phyloP scores from a whole-genome alignment of 2,329 filamentous ascomycete species.

The Ophiostoma populinum region DNA sequence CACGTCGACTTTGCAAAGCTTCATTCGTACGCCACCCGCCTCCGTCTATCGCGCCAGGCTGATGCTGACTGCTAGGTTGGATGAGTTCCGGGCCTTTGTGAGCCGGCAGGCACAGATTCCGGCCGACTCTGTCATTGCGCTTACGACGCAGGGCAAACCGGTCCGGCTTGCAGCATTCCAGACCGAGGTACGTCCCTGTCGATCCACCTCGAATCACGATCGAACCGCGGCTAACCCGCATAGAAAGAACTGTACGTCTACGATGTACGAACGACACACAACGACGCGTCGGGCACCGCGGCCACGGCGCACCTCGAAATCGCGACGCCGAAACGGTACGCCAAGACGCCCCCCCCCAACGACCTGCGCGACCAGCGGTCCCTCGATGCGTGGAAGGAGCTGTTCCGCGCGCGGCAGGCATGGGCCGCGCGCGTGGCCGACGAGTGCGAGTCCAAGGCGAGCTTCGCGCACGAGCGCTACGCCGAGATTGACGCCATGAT shows the following conservation, averaged over 20 bases:
- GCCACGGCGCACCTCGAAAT: constrained; percentile 27
- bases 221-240: neutral
- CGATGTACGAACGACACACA: constrained; percentile 58
- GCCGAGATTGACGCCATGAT: constrained; percentile 60
- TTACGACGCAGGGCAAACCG: constrained; percentile 72
- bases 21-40: no score
- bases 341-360: constrained; percentile 56
- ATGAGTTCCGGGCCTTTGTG: constrained; percentile 73
- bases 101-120: constrained; percentile 57
- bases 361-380: constrained; percentile 64
- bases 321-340: constrained; percentile 35
- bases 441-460: constrained; percentile 49
- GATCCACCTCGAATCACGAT: neutral
- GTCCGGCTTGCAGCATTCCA: constrained; percentile 66
- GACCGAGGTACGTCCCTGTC: constrained; percentile 44
- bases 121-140: constrained; percentile 62
- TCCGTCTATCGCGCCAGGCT: no score
- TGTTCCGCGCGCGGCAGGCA: constrained; percentile 63
- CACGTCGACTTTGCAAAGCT: constrained; percentile 61
- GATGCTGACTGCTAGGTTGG: constrained; percentile 39
- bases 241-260: constrained; percentile 79
- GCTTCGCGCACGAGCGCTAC: constrained; percentile 45
- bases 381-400: constrained; percentile 70
- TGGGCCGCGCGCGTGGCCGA: constrained; percentile 62
- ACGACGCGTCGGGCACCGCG: constrained; percentile 28